Percentiles rank a stretch among this genome's conserved stretches.
phyloP scores from a whole-genome alignment of 495 filamentous ascomycete species.

The Niebla homalea region DNA sequence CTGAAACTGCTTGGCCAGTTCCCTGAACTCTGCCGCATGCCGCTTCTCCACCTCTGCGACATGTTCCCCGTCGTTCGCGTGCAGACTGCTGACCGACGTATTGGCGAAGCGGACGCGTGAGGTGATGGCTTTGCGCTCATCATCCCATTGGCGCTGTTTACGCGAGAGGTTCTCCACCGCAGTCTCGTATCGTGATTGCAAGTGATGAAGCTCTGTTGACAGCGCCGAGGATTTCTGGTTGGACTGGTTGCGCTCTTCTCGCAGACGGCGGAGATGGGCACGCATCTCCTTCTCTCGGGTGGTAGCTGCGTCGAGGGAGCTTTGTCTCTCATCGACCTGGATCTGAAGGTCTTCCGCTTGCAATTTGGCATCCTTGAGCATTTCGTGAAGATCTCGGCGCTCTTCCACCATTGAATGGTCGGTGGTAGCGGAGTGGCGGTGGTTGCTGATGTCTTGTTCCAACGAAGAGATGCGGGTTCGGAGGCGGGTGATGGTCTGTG shows the following conservation, averaged over 20 bases:
- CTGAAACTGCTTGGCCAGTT: constrained; percentile 75
- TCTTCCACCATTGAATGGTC: constrained; percentile 41
- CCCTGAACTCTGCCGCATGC: constrained; percentile 70
- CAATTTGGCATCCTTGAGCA: constrained; percentile 52
- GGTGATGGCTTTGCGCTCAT: constrained; percentile 31
- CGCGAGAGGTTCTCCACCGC: constrained; percentile 32
- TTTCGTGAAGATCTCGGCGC: constrained; percentile 50
- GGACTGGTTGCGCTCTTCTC: constrained; percentile 43
- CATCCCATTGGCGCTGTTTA: constrained; percentile 32
- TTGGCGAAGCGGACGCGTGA: constrained; percentile 32
- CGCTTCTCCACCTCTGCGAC: constrained; percentile 38
- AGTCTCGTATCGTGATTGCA: constrained; percentile 41
- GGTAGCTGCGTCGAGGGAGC: constrained; percentile 26
- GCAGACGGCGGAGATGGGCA: constrained; percentile 38
- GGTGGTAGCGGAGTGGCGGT: constrained; percentile 15
- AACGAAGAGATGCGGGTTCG: constrained; percentile 23
- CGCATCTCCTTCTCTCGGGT: constrained; percentile 41
- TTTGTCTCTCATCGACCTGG: constrained; percentile 40
- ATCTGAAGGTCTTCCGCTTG: constrained; percentile 50
- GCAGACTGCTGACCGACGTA: constrained; percentile 19
- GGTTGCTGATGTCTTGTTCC: constrained; percentile 22
- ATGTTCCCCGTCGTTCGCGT: constrained; percentile 17
- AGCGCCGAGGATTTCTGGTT: constrained; percentile 35
- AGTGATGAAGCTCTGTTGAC: constrained; percentile 37
- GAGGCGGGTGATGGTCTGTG: constrained; percentile 18